Percentiles rank a stretch among this genome's conserved stretches.
Conservation (phyloP, 2,329 filamentous ascomycete genomes). For the Curvularia sp. region DNA sequence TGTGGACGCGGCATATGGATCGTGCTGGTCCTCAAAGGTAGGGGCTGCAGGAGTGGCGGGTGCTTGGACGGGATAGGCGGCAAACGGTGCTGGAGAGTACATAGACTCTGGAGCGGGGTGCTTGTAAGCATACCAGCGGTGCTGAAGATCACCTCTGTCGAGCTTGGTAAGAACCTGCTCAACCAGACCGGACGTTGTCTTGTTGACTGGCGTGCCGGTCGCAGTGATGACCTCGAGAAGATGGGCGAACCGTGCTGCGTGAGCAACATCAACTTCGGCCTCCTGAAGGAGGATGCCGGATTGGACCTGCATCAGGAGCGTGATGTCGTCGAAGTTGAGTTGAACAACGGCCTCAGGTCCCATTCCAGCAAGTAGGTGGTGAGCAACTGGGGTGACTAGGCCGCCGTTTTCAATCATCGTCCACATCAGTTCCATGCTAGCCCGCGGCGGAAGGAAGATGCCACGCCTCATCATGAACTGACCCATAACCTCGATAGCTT, state of each 20-base stretch:
- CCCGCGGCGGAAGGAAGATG: slow-evolving; percentile 60
- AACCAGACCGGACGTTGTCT: slow-evolving; percentile 63
- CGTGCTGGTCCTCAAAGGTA: slow-evolving; percentile 80
- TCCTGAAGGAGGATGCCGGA: slow-evolving; percentile 58
- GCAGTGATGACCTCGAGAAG: slow-evolving; percentile 66
- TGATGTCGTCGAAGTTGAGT: slow-evolving; percentile 62
- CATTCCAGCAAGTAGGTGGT: slow-evolving; percentile 67
- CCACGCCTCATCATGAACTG: slow-evolving; percentile 63
- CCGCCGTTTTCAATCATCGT: slow-evolving; percentile 72
- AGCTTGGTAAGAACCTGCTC: slow-evolving; percentile 66
- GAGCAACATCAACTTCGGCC: slow-evolving; percentile 62
- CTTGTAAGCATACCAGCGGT: slow-evolving; percentile 67
- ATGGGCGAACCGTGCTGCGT: slow-evolving; percentile 67
- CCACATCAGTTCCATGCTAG: slow-evolving; percentile 67
- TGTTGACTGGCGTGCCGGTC: slow-evolving; percentile 61
- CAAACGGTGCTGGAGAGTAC: slow-evolving; percentile 59
- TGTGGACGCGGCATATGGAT: slow-evolving; percentile 88
- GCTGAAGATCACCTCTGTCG: slow-evolving; percentile 56
- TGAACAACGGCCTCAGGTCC: slow-evolving; percentile 66
- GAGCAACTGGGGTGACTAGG: slow-evolving; percentile 65
- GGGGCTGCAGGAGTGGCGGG: slow-evolving; percentile 62
- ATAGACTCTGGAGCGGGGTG: slow-evolving; percentile 54
- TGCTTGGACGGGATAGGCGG: slow-evolving; percentile 58
- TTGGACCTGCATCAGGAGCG: slow-evolving; percentile 68
- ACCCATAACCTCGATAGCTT: slow-evolving; percentile 76